Base-by-base conservation (phyloP, 768 basidiomycete genomes). In the Rhizopogon rudus region DNA sequence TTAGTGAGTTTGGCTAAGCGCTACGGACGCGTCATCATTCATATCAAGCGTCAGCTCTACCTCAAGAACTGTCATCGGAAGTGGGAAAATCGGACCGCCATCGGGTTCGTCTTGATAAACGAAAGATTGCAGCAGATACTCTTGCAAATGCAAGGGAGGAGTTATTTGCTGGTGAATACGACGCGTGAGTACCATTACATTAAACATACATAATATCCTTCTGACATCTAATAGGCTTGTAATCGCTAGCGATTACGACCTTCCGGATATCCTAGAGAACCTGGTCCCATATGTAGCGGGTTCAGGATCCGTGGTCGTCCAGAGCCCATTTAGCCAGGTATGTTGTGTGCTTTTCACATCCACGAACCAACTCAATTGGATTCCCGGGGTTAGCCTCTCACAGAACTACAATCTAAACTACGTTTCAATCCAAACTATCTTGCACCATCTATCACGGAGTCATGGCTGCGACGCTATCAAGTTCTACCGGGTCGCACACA, bases 401-500 rank as follows among this genome's bases (percentile, higher is more conserved):
- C 88, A 6, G 84, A 92, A 39, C 75, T 90, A 5, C 88, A 96
- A 64, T 75, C 76, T 33, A 84, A 81, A 59, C 71, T 98, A 62
- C 83, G 91, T 45, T 72, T 78, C 25, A 65, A 79, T 40, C 83
- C 88, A 8, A 71, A 78, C 57, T 95, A 83, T 69, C 75, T 98
- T 10, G 85, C 83, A 33, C 87, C 93, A 7, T 84, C 79, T 14
- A 73, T 98, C 31, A 88, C 90, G 3, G 96, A 98, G 70, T 77
- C 83, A 10, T 98, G 91, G 88, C 70, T 92, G 41, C 83, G 96
- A 29, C 81, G 83, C 59, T 99, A 98, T 73, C 96, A 98, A 74
- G 87, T 94, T 14, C 77, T 99, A n/a, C 97, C 97, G 22, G 96
- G 97, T 22, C 81, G 97, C 37, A 96, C 92, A 40, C 97, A 99